These are phyloP conservation scores for Cryphonectria nitschkei DNA, from an alignment of 2,329 filamentous ascomycete genomes.

Conservation along the genomic window DNA sequence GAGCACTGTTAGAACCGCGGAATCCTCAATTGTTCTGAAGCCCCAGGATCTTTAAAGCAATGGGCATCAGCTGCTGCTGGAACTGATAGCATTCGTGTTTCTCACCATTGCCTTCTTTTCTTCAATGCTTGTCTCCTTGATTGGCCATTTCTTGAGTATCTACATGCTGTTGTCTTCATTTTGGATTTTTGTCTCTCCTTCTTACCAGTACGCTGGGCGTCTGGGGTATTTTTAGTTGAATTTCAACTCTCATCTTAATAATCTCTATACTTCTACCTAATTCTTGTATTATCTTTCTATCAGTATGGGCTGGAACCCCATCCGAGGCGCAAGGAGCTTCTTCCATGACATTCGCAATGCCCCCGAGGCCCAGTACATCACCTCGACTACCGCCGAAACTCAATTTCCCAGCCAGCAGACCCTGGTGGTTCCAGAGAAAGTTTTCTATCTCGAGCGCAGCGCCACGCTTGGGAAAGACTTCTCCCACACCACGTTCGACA, in stretches of 20 bases:
- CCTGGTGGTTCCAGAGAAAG: slow-evolving; percentile 18
- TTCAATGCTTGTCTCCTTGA: slow-evolving; percentile 17
- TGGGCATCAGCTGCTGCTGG: slow-evolving; percentile 2
- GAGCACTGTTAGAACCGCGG: background rate
- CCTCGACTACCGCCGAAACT: slow-evolving; percentile 27
- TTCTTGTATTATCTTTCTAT: background rate
- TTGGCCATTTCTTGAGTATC: slow-evolving; percentile 17
- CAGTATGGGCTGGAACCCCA: slow-evolving; percentile 20
- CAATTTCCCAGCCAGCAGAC: slow-evolving; percentile 28
- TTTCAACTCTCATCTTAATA: background rate
- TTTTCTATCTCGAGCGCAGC: slow-evolving; percentile 27
- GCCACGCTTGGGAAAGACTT: slow-evolving; percentile 27
- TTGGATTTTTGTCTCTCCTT: slow-evolving; percentile 7
- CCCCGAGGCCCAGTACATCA: slow-evolving; percentile 31
- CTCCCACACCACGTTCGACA: slow-evolving; percentile 16
- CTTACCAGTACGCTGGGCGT: slow-evolving; percentile 24
- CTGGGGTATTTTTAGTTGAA: background rate
- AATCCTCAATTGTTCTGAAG: background rate
- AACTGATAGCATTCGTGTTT: background rate
- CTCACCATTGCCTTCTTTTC: slow-evolving; percentile 7
- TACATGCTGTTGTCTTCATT: background rate
- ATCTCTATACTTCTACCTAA: background rate
- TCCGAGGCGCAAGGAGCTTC: slow-evolving; percentile 25
- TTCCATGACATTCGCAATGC: slow-evolving; percentile 30
- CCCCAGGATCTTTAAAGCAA: background rate